Evolutionary conservation across 768 basidiomycete species (phyloP), one percentile per base, ranked within the genome.

Genomic region (Asterophora lycoperdoides): DNA sequence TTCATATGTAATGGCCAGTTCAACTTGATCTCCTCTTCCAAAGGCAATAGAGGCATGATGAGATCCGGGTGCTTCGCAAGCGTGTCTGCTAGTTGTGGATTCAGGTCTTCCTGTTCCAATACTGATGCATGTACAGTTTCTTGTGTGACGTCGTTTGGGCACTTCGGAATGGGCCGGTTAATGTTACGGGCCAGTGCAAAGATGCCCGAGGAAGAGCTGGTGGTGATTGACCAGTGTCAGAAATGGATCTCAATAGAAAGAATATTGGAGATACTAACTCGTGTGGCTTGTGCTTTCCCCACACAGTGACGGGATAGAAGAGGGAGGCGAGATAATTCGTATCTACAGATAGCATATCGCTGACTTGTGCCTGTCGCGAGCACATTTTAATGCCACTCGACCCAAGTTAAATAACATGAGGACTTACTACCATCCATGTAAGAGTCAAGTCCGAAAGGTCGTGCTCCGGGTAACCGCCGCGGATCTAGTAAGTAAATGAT

Each of bases 401-500:
- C 18, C 26, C n/a, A 15, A 20, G 20, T 9, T 20, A 10, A 15
- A 33, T 3, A 18, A 26, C 8, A 9, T 29, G 32, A 23, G 11
- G 9, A 70, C 76, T 30, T 56, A 83, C 81, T 45, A 71, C 72
- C 80, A 85, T 83, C 83, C 83, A 84, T 36, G 66, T 64, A 42
- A 89, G 66, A 11, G 80, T 74, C 19, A 87, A 37, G 57, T 86
- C 83, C 0, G 86, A 74, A 23, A 89, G 62, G 56, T 89, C 86
- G 60, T 86, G 86, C 37, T 78, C 70, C 23, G 71, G 60, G 63
- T 79, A 88, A 33, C 86, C 86, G 20, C 86, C 86, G 13, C 85
- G 85, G 39, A 84, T 75, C 86, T 87, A 4, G 5, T 36, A 18
- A 44, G 36, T 6, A 30, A 28, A 10, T 15, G 8, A 7, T 34